Evolutionary conservation across 495 filamentous ascomycete genomes (phyloP), one percentile per base, ranked within the genome.

Genomic region (Zalerion maritima): DNA sequence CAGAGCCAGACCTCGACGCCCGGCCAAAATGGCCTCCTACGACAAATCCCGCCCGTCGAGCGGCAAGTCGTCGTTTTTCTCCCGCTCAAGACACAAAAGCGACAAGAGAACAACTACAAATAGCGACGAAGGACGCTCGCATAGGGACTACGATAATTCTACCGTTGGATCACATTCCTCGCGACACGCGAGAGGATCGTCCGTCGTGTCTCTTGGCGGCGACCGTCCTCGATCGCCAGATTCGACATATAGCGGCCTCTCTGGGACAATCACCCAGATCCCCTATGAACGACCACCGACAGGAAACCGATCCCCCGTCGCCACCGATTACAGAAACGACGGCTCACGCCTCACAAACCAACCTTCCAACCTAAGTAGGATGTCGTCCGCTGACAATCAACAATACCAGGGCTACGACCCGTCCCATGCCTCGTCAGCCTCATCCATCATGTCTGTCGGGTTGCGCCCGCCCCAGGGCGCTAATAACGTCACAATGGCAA

Each of bases 211-310:
- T 2, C 45, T 81, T 40, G n/a, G n/a, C n/a, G n/a, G n/a, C n/a
- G 81, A 87, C 35, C 53, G 67, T 25, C 70, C 71, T 5, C 46
- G 49, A 32, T 57, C 66, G 19, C 54, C 63, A 41, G 64, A 65
- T 23, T 44, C 47, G 32, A 48, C 36, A 21, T 45, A 91, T 14
- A 75, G 78, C 34, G 73, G 74, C 54, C 80, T 69, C 18, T 73
- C 87, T n/a, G 89, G 84, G 26, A 69, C 86, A 9, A 82, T 94
- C 35, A 83, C 85, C 5, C 76, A 79, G 1, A 87, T 97, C 34
- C 83, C 89, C 8, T 94, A 87, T 54, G 81, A 94, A 30, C 74
- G 59, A 34, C 58, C 78, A n/a, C 52, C 66, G 17, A 47, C 71
- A 16, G 81, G 82, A 48, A 67, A 64, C 29, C 64, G 60, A 32